Evolutionary conservation across 306 rosid species (phyloP).

Genomic region (Quercus cerris): DNA sequence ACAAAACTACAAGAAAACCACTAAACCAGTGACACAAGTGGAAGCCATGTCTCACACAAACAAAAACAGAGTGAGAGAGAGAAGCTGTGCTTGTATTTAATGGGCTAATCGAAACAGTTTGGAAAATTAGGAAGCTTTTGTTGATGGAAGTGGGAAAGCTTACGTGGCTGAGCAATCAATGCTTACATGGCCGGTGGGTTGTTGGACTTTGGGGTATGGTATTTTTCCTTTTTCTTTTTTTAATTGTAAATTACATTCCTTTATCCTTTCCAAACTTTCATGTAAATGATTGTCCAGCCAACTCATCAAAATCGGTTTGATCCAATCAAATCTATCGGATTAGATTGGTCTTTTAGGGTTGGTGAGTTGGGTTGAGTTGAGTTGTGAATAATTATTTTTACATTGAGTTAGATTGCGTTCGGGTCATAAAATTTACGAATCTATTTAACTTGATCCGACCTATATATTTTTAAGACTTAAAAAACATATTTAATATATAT

Average conservation of each 20-base stretch:
- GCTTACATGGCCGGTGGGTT: neutral
- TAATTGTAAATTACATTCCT: too few species aligned
- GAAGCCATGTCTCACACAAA: constrained; percentile 42
- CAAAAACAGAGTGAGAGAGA: neutral
- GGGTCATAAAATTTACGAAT: too few species aligned
- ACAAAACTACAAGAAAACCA: constrained; percentile 24
- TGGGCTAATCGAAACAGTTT: neutral
- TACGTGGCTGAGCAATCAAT: constrained; percentile 18
- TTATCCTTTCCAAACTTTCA: too few species aligned
- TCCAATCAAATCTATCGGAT: too few species aligned
- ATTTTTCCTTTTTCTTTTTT: rapidly evolving
- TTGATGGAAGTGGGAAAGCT: neutral
- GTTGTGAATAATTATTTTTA: too few species aligned
- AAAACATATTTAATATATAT: too few species aligned
- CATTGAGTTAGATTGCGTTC: rapidly evolving
- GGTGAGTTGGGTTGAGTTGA: too few species aligned
- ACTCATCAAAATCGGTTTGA: rapidly evolving
- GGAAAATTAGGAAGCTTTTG: neutral
- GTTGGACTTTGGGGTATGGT: constrained; percentile 33
- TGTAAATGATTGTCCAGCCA: too few species aligned
- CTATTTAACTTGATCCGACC: rapidly evolving
- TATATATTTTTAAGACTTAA: too few species aligned
- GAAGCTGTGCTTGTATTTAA: neutral
- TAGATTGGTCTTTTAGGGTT: too few species aligned
- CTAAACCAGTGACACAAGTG: constrained; percentile 3